phyloP scores from a whole-genome alignment of 495 filamentous ascomycete species.

The Xeromyces bisporus region DNA sequence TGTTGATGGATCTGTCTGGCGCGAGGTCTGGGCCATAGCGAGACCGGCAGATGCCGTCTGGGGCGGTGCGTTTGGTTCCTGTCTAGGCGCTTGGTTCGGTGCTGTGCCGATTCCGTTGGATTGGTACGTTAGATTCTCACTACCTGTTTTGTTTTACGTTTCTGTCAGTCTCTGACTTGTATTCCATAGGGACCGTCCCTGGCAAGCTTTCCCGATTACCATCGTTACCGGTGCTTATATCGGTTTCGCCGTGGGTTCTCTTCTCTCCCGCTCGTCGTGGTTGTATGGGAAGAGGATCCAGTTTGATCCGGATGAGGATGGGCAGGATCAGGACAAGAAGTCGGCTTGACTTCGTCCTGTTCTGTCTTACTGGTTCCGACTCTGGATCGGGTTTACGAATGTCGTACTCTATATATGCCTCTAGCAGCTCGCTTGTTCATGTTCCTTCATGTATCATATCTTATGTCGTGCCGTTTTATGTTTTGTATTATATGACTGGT shows the following conservation, averaged over 20 bases:
- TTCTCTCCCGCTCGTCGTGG: slow-evolving; percentile 35
- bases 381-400: neutral
- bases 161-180: slow-evolving; percentile 2
- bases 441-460: too few species aligned
- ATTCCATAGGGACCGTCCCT: slow-evolving; percentile 56
- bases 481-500: too few species aligned
- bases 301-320: slow-evolving; percentile 26
- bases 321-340: slow-evolving; percentile 14
- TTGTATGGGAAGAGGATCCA: slow-evolving; percentile 47
- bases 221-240: slow-evolving; percentile 58
- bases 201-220: slow-evolving; percentile 96
- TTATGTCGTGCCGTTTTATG: too few species aligned
- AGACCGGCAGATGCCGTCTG: slow-evolving; percentile 26
- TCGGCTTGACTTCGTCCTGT: too few species aligned
- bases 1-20: slow-evolving; percentile 57
- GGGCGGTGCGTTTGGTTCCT: slow-evolving; percentile 26
- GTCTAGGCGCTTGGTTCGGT: slow-evolving; percentile 47
- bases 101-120: slow-evolving; percentile 85
- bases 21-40: slow-evolving; percentile 40
- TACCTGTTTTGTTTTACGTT: slow-evolving; percentile 4
- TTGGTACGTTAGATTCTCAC: slow-evolving; percentile 40
- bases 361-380: too few species aligned
- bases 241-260: slow-evolving; percentile 46
- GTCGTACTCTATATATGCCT: too few species aligned
- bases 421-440: too few species aligned